Conservation (phyloP, 208 protist genomes). For the Trypanosoma boissoni region DNA sequence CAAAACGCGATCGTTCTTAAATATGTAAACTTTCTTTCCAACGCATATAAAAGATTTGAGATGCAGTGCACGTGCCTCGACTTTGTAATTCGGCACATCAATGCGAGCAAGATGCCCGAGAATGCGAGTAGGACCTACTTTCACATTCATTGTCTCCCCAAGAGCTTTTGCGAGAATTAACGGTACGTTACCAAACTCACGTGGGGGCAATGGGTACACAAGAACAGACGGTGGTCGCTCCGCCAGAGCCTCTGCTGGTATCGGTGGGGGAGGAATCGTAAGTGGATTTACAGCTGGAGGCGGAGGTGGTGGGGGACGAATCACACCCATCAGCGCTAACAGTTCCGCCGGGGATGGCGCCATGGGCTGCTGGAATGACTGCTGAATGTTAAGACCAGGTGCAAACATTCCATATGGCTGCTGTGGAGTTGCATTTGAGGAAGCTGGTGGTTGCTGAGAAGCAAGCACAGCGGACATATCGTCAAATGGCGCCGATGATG, state of each 20-base stretch:
- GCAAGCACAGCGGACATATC: no score
- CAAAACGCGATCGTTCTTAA: slow-evolving; percentile 90
- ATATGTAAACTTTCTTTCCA: slow-evolving; percentile 71
- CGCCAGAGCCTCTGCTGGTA: slow-evolving; percentile 68
- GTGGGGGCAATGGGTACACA: slow-evolving; percentile 75
- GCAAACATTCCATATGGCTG: no score
- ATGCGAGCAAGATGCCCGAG: slow-evolving; percentile 83
- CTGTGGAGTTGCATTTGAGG: background rate
- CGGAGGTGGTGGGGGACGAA: slow-evolving; percentile 8
- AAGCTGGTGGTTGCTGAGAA: background rate
- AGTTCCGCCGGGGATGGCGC: slow-evolving; percentile 46
- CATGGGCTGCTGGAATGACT: background rate
- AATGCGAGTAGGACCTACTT: slow-evolving; percentile 79
- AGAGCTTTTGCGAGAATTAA: slow-evolving; percentile 76
- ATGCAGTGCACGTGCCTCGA: slow-evolving; percentile 76
- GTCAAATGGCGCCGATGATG: no score
- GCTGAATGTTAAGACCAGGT: background rate
- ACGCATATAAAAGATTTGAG: slow-evolving; percentile 77
- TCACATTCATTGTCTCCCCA: slow-evolving; percentile 76
- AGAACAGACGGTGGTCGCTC: slow-evolving; percentile 72
- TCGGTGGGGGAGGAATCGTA: slow-evolving; percentile 58
- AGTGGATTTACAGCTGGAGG: slow-evolving; percentile 40
- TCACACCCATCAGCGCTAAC: slow-evolving; percentile 50
- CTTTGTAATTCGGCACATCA: slow-evolving; percentile 73
- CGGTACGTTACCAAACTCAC: slow-evolving; percentile 56